Base-by-base conservation (phyloP, 1,284 basidiomycete species). In the Megacollybia platyphylla region DNA sequence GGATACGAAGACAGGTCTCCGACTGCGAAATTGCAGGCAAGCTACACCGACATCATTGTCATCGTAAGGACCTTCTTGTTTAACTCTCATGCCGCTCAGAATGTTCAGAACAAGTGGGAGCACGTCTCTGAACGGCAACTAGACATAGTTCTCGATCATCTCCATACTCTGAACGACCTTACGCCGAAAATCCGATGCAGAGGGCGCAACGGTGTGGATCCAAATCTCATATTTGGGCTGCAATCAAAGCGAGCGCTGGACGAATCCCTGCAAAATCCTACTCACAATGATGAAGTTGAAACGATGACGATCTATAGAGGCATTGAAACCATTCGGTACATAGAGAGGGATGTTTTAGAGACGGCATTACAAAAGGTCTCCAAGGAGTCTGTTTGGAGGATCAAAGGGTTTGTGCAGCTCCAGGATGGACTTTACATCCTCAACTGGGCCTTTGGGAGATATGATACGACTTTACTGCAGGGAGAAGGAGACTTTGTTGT, bases 361-460 rank as follows among this genome's bases (percentile, higher is more conserved):
- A 52, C 55, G 7, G 73, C 73, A 4, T 67, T 91, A 0, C 53
- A 51, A 1, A 57, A 58, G 18, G 58, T 92, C 5, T 71, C 77
- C 8, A 81, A 79, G 49, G 83, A 85, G 54, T 63, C 63, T 3
- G 62, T 86, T 6, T 89, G 83, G 76, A 65, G 86, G 36, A 76
- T 87, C 32, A 93, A 93, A 55, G 88, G 90, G 9, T 87, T 89
- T 52, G 68, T 90, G 20, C 69, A 69, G 29, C 56, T 86, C n/a
- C 54, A 54, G 8, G 58, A 57, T 13, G 58, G 54, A 5, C 44
- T 66, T 36, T 58, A 71, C 51, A 86, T 92, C 48, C 57, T 93
- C 47, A 94, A 94, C 57, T 94, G 87, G 85, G 89, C 90, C 4
- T 94, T 93, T 60, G 87, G 87, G 13, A 71, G 88, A 40, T 79